phyloP scores from a whole-genome alignment of 2,329 filamentous ascomycete species.

The Aspergillus oerlinghausenensis region DNA sequence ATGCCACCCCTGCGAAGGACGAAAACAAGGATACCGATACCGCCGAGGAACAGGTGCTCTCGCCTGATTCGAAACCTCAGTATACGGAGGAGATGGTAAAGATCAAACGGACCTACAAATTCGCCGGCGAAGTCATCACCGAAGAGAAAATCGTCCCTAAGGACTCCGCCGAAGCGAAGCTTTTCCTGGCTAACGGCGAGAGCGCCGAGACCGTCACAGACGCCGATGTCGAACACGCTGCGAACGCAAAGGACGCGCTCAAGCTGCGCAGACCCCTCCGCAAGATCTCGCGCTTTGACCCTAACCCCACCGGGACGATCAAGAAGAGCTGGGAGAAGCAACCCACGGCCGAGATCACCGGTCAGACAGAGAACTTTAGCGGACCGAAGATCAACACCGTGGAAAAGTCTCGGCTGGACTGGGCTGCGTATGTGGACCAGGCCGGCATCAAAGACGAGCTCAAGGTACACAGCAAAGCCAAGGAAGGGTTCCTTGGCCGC shows the following conservation, averaged over 20 bases:
- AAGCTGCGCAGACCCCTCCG: constrained; percentile 38
- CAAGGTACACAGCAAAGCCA: constrained; percentile 57
- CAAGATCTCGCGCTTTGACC: constrained; percentile 44
- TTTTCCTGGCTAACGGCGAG: constrained; percentile 45
- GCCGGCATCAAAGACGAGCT: constrained; percentile 59
- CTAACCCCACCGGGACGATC: constrained; percentile 40
- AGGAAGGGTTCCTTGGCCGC: constrained; percentile 56
- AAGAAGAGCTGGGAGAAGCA: constrained; percentile 44
- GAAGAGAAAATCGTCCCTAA: constrained; percentile 51
- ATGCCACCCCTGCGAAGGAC: constrained; percentile 8
- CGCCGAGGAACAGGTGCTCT: constrained; percentile 12
- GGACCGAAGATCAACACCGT: constrained; percentile 62
- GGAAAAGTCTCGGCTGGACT: constrained; percentile 62
- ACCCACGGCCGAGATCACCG: constrained; percentile 18
- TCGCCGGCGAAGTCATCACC: constrained; percentile 52
- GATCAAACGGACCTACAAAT: constrained; percentile 55
- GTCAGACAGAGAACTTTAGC: constrained; percentile 32
- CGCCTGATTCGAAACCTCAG: constrained; percentile 7
- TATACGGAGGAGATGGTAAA: constrained; percentile 46
- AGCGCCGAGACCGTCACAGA: constrained; percentile 31
- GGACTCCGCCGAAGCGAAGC: constrained; percentile 51
- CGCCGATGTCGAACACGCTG: constrained; percentile 18
- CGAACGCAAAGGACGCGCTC: constrained; percentile 14
- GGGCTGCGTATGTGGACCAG: constrained; percentile 60
- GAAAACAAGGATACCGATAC: constrained; percentile 10